Conservation (phyloP, 805 yeast genomes). For the Suhomyces faveliae region DNA sequence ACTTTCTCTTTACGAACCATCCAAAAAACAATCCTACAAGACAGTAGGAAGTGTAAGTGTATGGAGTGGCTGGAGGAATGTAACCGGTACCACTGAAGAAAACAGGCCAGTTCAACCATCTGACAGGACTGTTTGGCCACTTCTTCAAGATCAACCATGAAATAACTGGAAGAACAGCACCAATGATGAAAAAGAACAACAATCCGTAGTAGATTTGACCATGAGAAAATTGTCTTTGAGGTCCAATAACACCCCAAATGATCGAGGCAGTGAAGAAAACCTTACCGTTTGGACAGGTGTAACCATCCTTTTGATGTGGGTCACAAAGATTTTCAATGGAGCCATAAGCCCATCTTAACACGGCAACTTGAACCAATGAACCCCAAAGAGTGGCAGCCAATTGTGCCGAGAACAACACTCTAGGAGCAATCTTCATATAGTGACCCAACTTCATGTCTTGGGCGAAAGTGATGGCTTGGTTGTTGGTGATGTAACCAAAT, state of each 20-base stretch:
- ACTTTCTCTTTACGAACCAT: conserved; percentile 38
- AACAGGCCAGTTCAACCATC: conserved; percentile 33
- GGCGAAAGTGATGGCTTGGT: conserved; percentile 49
- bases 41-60: conserved; percentile 59
- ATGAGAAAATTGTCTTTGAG: conserved; percentile 17
- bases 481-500: conserved; percentile 47
- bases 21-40: conserved; percentile 33
- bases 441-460: conserved; percentile 48
- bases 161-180: conserved; percentile 35
- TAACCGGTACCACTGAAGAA: conserved; percentile 51
- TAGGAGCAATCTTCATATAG: conserved; percentile 43
- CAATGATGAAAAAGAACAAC: conserved; percentile 40
- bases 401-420: conserved; percentile 43
- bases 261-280: conserved; percentile 44
- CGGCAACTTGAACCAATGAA: conserved; percentile 38
- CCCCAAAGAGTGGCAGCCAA: conserved; percentile 44
- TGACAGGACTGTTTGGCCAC: conserved; percentile 37
- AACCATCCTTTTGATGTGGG: conserved; percentile 25
- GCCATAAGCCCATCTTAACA: conserved; percentile 43
- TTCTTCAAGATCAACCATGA: conserved; percentile 40
- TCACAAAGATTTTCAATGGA: conserved; percentile 33
- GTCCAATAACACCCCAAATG: conserved; percentile 46
- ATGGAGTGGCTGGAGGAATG: conserved; percentile 75
- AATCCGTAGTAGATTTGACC: conserved; percentile 27
- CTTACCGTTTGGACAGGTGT: conserved; percentile 43